Conservation (phyloP, 768 basidiomycete genomes). For the Auricularia sp. region DNA sequence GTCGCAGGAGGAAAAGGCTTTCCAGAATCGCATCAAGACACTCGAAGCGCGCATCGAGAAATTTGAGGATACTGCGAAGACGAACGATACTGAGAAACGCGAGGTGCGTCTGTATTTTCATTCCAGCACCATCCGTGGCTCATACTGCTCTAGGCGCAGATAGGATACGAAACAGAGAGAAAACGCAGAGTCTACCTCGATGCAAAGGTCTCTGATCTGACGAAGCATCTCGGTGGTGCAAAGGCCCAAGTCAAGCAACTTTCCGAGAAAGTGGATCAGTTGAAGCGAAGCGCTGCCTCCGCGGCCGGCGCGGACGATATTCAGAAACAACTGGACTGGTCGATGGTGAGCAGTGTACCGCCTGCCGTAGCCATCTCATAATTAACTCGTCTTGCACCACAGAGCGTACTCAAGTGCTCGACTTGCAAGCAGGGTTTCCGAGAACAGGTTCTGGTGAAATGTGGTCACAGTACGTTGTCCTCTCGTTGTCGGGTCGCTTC, state of each 20-base stretch:
- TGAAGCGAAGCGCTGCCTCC: too few species aligned
- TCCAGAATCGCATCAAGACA: constrained; percentile 16
- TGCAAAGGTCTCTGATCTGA: too few species aligned
- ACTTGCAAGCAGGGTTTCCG: constrained; percentile 75
- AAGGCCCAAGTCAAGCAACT: not conserved
- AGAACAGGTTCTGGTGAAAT: constrained; percentile 72
- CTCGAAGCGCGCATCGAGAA: not conserved
- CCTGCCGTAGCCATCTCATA: too few species aligned
- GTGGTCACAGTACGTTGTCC: constrained; percentile 72
- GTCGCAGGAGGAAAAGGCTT: constrained; percentile 36
- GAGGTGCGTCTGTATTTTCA: not conserved
- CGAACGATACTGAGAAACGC: not conserved
- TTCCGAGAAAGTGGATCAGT: too few species aligned
- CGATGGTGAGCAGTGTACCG: not conserved
- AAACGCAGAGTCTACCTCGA: too few species aligned
- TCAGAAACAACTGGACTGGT: not conserved
- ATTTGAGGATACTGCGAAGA: not conserved
- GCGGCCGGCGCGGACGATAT: not conserved
- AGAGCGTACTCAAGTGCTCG: constrained; percentile 82
- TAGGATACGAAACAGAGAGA: too few species aligned
- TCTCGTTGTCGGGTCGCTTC: not conserved
- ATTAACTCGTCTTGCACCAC: not conserved
- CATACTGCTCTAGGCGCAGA: too few species aligned
- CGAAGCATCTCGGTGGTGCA: too few species aligned
- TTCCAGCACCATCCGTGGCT: too few species aligned